These are phyloP conservation scores for Diaporthe velutina DNA, from an alignment of 2,329 filamentous ascomycete species.

Conservation along the genomic window DNA sequence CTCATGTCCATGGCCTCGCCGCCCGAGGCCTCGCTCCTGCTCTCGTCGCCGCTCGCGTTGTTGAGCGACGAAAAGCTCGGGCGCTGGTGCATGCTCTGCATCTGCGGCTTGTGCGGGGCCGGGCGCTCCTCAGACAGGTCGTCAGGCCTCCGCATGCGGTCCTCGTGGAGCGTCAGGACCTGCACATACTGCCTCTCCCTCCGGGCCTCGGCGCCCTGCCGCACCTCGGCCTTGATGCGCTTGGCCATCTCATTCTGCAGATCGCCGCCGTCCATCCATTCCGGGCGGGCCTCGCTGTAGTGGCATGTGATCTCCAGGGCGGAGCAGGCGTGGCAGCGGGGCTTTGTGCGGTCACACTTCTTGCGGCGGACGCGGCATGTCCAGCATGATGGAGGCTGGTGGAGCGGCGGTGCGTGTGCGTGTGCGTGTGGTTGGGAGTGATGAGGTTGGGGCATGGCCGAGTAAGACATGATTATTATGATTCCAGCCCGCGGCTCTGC, in stretches of 20 bases:
- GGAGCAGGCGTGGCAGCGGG: conserved; percentile 50
- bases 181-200: conserved; percentile 37
- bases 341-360: conserved; percentile 49
- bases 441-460: background rate
- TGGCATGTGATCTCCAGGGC: conserved; percentile 53
- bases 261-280: conserved; percentile 50
- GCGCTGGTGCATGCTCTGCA: conserved; percentile 18
- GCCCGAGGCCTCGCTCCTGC: conserved; percentile 22
- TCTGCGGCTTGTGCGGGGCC: conserved; percentile 26
- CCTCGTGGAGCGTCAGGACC: conserved; percentile 37
- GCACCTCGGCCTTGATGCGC: conserved; percentile 52
- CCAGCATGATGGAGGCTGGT: conserved; percentile 47
- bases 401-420: conserved; percentile 9
- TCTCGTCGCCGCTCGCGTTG: conserved; percentile 29
- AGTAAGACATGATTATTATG: conserved; percentile 3
- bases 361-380: conserved; percentile 50
- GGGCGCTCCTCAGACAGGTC: conserved; percentile 35
- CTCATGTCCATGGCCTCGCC: background rate
- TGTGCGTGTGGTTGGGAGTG: background rate
- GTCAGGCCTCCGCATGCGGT: conserved; percentile 31
- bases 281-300: conserved; percentile 48
- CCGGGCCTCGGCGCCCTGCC: conserved; percentile 40
- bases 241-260: conserved; percentile 50
- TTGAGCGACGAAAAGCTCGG: conserved; percentile 19
- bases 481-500: conserved; percentile 12